Conservation (phyloP, 148 eudicot genomes). For the Amaranthus cruentus region DNA sequence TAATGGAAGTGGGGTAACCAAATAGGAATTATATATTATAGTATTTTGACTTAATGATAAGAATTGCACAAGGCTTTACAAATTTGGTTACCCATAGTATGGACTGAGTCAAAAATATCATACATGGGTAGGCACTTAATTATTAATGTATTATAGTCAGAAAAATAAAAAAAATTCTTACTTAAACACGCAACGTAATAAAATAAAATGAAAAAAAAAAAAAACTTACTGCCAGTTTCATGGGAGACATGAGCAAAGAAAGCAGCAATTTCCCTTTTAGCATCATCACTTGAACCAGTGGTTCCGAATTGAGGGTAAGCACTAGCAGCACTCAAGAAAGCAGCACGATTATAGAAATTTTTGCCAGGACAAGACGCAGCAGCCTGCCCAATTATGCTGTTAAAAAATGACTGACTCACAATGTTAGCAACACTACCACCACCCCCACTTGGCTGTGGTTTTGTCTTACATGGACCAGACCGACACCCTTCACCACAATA, state of each 20-base stretch:
- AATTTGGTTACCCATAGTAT: too few relatives aligned
- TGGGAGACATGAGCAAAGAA: constrained; percentile 68
- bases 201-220: background rate
- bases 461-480: constrained; percentile 36
- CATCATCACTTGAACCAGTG: constrained; percentile 37
- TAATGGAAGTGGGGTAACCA: too few relatives aligned
- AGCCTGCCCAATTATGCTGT: constrained; percentile 40
- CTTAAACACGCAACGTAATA: background rate
- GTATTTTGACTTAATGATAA: too few relatives aligned
- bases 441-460: constrained; percentile 1
- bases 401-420: constrained; percentile 43
- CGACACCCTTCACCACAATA: constrained; percentile 47
- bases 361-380: constrained; percentile 42
- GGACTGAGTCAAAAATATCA: too few relatives aligned
- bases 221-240: constrained; percentile 61
- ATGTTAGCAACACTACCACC: constrained; percentile 32
- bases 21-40: too few relatives aligned
- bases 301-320: constrained; percentile 41
- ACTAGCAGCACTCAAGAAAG: constrained; percentile 37
- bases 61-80: too few relatives aligned
- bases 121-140: too few relatives aligned
- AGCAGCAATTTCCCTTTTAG: constrained; percentile 62
- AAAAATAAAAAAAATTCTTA: background rate
- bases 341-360: constrained; percentile 42
- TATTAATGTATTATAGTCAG: background rate